These are phyloP conservation scores for Pleurotus platypus DNA, from an alignment of 768 basidiomycete genomes.

Conservation along the genomic window DNA sequence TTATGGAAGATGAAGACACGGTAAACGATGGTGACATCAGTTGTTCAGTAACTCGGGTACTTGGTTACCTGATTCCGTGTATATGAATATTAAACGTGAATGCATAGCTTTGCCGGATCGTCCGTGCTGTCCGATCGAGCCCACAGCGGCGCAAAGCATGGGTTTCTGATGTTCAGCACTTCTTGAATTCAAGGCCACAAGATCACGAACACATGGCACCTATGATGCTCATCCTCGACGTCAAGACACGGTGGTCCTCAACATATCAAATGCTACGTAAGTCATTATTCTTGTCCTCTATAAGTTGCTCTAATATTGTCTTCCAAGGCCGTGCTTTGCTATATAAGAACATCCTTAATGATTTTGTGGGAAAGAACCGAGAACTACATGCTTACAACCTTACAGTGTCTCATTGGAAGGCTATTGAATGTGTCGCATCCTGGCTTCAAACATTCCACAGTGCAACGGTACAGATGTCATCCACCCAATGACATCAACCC, in stretches of 20 bases:
- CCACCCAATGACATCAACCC: background rate
- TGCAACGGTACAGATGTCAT: background rate
- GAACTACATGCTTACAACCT: background rate
- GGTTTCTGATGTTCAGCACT: background rate
- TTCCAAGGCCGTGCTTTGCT: background rate
- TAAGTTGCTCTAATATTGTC: background rate
- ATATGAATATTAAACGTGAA: background rate
- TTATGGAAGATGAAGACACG: slow-evolving; percentile 10
- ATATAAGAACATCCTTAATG: background rate
- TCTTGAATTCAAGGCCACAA: background rate
- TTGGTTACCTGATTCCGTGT: background rate
- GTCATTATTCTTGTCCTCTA: background rate
- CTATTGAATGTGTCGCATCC: background rate
- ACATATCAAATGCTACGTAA: slow-evolving; percentile 26
- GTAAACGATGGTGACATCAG: background rate
- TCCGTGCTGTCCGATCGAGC: slow-evolving; percentile 11
- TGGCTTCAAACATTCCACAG: background rate
- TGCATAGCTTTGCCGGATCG: slow-evolving; percentile 15
- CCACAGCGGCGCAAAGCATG: slow-evolving; percentile 13
- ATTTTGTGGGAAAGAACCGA: background rate
- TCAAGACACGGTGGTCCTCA: slow-evolving; percentile 24
- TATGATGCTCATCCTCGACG: slow-evolving; percentile 27
- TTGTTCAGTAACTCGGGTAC: background rate
- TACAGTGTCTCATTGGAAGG: background rate
- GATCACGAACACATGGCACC: background rate